These are phyloP conservation scores for Coelomomyces lativittatus DNA, from an alignment of 371 early-diverging fungal genomes.

Conservation along the genomic window DNA sequence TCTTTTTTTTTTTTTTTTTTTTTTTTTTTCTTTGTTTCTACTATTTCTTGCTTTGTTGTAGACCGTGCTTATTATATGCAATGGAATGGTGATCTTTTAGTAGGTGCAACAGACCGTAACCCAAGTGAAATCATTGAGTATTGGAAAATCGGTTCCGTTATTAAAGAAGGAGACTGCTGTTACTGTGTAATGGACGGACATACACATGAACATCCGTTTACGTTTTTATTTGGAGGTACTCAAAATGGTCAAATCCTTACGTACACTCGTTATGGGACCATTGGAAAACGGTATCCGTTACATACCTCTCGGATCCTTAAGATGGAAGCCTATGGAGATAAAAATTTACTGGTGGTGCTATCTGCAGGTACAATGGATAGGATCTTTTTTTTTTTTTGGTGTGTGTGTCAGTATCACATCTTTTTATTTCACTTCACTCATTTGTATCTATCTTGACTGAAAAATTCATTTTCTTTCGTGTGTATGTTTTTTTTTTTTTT, in stretches of 20 bases:
- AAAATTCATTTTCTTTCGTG: too few relatives aligned
- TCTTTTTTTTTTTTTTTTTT: not conserved
- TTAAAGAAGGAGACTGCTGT: constrained; percentile 6
- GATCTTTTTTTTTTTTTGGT: too few relatives aligned
- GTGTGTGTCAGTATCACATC: too few relatives aligned
- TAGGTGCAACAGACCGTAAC: constrained; percentile 13
- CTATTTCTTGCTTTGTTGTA: not conserved
- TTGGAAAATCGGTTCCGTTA: constrained; percentile 7
- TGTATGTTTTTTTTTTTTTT: too few relatives aligned
- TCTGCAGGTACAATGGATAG: too few relatives aligned
- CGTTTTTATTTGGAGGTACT: constrained; percentile 17
- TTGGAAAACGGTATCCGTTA: constrained; percentile 13
- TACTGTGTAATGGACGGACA: constrained; percentile 5
- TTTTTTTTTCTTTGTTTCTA: not conserved
- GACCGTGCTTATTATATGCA: constrained; percentile 19
- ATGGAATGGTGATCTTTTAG: constrained; percentile 22
- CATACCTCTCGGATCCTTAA: constrained; percentile 12
- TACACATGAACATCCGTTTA: constrained; percentile 2
- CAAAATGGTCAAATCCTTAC: constrained; percentile 21
- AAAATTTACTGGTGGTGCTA: constrained; percentile 6
- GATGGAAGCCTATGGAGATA: constrained; percentile 4
- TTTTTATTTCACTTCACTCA: too few relatives aligned
- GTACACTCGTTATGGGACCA: constrained; percentile 10
- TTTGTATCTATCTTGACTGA: too few relatives aligned
- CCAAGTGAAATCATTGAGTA: constrained; percentile 18